A percentile compares a stretch with the other conserved stretches of the same genome.
Evolutionary conservation across 2,329 filamentous ascomycete species (phyloP).

Genomic region (Gyromitra esculenta): DNA sequence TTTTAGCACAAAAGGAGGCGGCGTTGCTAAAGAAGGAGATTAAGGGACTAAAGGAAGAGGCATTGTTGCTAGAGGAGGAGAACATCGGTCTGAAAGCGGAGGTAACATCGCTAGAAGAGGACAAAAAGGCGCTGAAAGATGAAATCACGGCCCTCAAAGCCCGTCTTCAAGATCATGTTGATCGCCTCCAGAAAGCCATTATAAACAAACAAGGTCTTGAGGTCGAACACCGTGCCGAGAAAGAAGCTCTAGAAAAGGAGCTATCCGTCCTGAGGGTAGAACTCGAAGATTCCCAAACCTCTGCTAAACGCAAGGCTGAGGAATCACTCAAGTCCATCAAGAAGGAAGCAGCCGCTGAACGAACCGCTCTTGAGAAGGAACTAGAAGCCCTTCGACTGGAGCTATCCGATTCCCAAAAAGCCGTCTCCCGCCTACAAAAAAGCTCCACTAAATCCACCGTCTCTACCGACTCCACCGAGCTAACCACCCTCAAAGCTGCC

Average conservation of each 20-base stretch:
- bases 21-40: conserved; percentile 9
- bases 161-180: conserved; percentile 28
- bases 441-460: neutral
- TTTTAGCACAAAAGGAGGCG: conserved; percentile 46
- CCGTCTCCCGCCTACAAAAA: neutral
- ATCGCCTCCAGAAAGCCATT: conserved; percentile 22
- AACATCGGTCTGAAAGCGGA: conserved; percentile 44
- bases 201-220: conserved; percentile 9
- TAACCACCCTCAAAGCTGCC: conserved; percentile 41
- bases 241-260: conserved; percentile 27
- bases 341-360: neutral
- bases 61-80: conserved; percentile 34
- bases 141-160: conserved; percentile 22
- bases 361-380: conserved; percentile 34
- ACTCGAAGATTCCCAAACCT: conserved; percentile 17
- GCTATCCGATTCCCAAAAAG: neutral
- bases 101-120: neutral
- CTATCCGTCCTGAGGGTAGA: conserved; percentile 28
- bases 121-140: neutral
- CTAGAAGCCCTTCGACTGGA: conserved; percentile 18
- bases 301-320: neutral
- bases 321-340: neutral
- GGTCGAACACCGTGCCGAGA: neutral
- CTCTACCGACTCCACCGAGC: neutral
- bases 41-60: conserved; percentile 49